These are phyloP conservation scores for Debaryomyces prosopidis DNA, from an alignment of 805 yeast species.

Conservation along the genomic window DNA sequence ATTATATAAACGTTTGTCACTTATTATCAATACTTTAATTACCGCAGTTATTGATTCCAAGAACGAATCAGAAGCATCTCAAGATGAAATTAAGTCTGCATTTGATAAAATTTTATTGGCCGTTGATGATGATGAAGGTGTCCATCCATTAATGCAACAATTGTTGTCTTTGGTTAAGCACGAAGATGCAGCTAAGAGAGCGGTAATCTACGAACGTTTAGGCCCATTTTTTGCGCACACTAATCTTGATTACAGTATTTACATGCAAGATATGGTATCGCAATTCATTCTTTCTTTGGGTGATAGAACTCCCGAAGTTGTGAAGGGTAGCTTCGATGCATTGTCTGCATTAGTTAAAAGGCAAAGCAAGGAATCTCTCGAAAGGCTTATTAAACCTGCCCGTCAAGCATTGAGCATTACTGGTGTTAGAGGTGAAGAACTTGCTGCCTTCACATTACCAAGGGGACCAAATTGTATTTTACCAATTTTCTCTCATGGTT, in stretches of 20 bases:
- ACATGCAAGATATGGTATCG: conserved; percentile 72
- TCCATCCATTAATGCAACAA: conserved; percentile 83
- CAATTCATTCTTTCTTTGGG: conserved; percentile 72
- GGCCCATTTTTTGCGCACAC: conserved; percentile 71
- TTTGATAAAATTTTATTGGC: conserved; percentile 72
- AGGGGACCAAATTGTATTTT: conserved; percentile 85
- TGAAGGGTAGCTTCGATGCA: conserved; percentile 63
- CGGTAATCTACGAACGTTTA: conserved; percentile 63
- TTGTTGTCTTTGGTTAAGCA: conserved; percentile 72
- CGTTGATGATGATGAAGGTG: conserved; percentile 73
- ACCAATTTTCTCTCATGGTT: conserved; percentile 91
- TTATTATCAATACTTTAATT: conserved; percentile 73
- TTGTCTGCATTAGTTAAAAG: conserved; percentile 65
- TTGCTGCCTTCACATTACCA: conserved; percentile 74
- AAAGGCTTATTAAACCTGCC: conserved; percentile 78
- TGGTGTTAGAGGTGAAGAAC: conserved; percentile 61
- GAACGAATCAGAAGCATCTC: conserved; percentile 36
- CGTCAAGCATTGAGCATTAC: conserved; percentile 67
- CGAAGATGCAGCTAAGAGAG: conserved; percentile 66
- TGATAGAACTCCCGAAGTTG: conserved; percentile 63
- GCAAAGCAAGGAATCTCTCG: conserved; percentile 75
- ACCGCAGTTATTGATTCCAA: conserved; percentile 49
- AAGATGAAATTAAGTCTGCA: conserved; percentile 48
- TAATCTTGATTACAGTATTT: conserved; percentile 66
- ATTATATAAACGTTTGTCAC: conserved; percentile 66